A percentile compares a stretch with the other conserved stretches of the same genome.
phyloP scores from a whole-genome alignment of 345 rosid species.

The Brassica cretica region DNA sequence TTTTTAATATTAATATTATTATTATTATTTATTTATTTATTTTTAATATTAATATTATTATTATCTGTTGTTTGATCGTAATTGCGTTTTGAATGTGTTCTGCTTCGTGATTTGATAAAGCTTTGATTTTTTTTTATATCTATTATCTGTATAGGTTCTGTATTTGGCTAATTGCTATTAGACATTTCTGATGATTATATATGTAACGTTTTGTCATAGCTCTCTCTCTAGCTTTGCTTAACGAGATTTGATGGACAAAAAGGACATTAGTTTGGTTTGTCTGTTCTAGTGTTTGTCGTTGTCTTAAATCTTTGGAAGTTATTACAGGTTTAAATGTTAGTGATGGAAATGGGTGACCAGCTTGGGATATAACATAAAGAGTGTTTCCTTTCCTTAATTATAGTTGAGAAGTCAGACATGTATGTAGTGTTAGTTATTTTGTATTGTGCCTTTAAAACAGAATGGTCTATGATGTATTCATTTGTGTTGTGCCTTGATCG shows the following conservation, averaged over 20 bases:
- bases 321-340: background rate
- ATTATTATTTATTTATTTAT: too few relatives aligned
- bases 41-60: background rate
- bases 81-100: background rate
- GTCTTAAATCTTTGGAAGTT: constrained; percentile 8
- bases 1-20: background rate
- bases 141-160: background rate
- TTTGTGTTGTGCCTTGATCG: constrained; percentile 1
- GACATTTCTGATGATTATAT: background rate
- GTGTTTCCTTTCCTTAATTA: background rate
- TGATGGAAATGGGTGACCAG: constrained; percentile 16
- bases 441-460: background rate
- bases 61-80: too few relatives aligned
- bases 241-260: background rate
- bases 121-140: background rate
- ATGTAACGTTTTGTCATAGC: background rate
- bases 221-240: background rate
- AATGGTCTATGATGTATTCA: constrained; percentile 4
- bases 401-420: constrained; percentile 13
- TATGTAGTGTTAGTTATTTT: constrained; percentile 1
- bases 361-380: background rate
- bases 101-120: background rate
- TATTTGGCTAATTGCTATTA: background rate
- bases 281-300: background rate
- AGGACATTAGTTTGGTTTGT: background rate